Evolutionary conservation across 2,329 filamentous ascomycete genomes (phyloP).

Genomic region (Cladophialophora chaetospira): DNA sequence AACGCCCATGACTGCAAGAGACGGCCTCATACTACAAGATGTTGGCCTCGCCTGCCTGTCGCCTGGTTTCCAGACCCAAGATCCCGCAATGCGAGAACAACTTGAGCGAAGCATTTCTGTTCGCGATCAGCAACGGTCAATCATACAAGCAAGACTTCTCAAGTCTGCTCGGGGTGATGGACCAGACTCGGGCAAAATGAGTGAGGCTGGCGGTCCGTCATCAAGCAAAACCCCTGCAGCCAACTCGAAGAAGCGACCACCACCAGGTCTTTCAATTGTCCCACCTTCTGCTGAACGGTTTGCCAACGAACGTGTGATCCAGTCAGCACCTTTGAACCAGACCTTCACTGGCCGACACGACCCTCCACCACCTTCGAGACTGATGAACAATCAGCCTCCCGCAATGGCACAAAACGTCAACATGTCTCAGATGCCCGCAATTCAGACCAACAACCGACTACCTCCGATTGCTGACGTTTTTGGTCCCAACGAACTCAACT

Average conservation of each 20-base stretch:
- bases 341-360: conserved; percentile 91
- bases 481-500: conserved; percentile 69
- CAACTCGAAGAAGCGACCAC: conserved; percentile 66
- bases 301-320: conserved; percentile 90
- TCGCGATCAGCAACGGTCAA: conserved; percentile 87
- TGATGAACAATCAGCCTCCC: conserved; percentile 78
- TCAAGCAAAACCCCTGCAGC: conserved; percentile 70
- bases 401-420: conserved; percentile 82
- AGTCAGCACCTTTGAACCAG: conserved; percentile 91
- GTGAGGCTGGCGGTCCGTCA: conserved; percentile 43
- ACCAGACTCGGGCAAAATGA: conserved; percentile 60
- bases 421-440: conserved; percentile 85
- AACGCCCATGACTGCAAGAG: conserved; percentile 71
- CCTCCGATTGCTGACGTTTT: conserved; percentile 96
- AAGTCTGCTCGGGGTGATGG: conserved; percentile 81
- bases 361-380: conserved; percentile 72
- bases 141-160: conserved; percentile 89
- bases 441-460: conserved; percentile 86
- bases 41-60: conserved; percentile 93
- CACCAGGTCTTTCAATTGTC: conserved; percentile 90
- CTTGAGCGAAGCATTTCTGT: conserved; percentile 92
- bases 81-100: conserved; percentile 95
- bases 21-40: conserved; percentile 80
- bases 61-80: conserved; percentile 92
- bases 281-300: conserved; percentile 90